Conservation (phyloP, 2,329 filamentous ascomycete genomes). For the Reticulascus tulasneorum region DNA sequence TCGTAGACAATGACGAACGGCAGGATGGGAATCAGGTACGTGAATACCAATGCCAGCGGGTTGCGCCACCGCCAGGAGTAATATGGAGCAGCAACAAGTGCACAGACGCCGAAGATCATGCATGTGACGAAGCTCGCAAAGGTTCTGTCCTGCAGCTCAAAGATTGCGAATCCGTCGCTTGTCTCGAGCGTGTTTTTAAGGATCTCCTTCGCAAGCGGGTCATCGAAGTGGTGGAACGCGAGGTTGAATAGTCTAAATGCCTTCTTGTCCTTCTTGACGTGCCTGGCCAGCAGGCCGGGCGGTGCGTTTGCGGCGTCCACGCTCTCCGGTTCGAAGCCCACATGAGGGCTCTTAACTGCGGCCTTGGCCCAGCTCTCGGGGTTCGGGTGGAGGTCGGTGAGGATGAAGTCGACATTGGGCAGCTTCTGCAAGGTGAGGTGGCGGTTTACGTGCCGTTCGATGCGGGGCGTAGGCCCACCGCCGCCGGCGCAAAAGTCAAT, state of each 20-base stretch:
- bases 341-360: slow-evolving; percentile 45
- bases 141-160: slow-evolving; percentile 69
- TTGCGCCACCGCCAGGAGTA: slow-evolving; percentile 50
- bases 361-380: slow-evolving; percentile 55
- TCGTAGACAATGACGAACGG: slow-evolving; percentile 67
- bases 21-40: slow-evolving; percentile 62
- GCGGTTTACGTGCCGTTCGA: slow-evolving; percentile 57
- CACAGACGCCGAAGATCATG: slow-evolving; percentile 47
- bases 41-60: slow-evolving; percentile 57
- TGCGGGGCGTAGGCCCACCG: slow-evolving; percentile 64
- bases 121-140: slow-evolving; percentile 50
- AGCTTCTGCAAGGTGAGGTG: slow-evolving; percentile 23
- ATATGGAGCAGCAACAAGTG: slow-evolving; percentile 48
- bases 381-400: slow-evolving; percentile 65
- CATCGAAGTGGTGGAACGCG: slow-evolving; percentile 74
- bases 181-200: slow-evolving; percentile 62
- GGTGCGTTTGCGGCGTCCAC: slow-evolving; percentile 64
- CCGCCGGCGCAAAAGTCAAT: slow-evolving; percentile 75
- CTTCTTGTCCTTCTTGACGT: slow-evolving; percentile 32
- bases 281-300: slow-evolving; percentile 36
- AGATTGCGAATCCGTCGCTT: slow-evolving; percentile 65
- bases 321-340: slow-evolving; percentile 56
- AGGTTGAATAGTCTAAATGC: slow-evolving; percentile 70
- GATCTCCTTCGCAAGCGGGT: slow-evolving; percentile 56
- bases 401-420: slow-evolving; percentile 50